These are phyloP conservation scores for Zymoseptoria ardabiliae DNA, from an alignment of 2,329 filamentous ascomycete species.

Conservation along the genomic window DNA sequence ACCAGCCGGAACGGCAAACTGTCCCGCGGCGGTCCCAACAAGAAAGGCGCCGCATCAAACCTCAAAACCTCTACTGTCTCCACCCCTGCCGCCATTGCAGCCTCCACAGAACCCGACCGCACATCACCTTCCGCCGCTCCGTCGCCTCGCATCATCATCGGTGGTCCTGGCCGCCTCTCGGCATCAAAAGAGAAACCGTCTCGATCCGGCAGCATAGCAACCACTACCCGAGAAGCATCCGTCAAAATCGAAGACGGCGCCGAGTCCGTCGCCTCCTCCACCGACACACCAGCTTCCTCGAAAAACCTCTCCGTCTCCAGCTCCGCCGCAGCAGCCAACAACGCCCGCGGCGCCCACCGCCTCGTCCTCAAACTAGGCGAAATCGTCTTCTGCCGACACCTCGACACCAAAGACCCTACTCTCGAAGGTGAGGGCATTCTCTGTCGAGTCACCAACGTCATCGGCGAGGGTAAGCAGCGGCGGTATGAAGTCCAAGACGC, in stretches of 20 bases:
- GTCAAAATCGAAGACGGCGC: constrained; percentile 45
- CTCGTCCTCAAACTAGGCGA: constrained; percentile 35
- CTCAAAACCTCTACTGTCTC: constrained; percentile 21
- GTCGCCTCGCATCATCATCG: constrained; percentile 26
- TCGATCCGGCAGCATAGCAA: constrained; percentile 37
- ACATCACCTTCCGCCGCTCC: constrained; percentile 22
- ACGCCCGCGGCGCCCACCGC: constrained; percentile 21
- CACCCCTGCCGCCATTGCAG: constrained; percentile 16
- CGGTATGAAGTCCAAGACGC: constrained; percentile 48
- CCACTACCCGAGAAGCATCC: constrained; percentile 40
- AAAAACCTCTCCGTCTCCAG: constrained; percentile 24
- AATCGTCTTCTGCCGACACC: constrained; percentile 45
- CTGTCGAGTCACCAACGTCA: constrained; percentile 44
- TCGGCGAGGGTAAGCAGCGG: constrained; percentile 47
- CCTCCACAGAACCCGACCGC: constrained; percentile 24
- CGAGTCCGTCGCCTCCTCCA: constrained; percentile 35
- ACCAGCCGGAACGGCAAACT: constrained; percentile 20
- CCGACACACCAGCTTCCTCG: constrained; percentile 16
- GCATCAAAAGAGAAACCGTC: constrained; percentile 32
- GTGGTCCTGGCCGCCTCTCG: constrained; percentile 17
- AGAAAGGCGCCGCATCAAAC: background rate
- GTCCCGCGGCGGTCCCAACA: constrained; percentile 8
- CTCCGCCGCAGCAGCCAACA: background rate
- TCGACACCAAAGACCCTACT: constrained; percentile 27
- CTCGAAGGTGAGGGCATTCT: constrained; percentile 46